Evolutionary conservation across 805 yeast species (phyloP).

Genomic region (Candida patagonica): DNA sequence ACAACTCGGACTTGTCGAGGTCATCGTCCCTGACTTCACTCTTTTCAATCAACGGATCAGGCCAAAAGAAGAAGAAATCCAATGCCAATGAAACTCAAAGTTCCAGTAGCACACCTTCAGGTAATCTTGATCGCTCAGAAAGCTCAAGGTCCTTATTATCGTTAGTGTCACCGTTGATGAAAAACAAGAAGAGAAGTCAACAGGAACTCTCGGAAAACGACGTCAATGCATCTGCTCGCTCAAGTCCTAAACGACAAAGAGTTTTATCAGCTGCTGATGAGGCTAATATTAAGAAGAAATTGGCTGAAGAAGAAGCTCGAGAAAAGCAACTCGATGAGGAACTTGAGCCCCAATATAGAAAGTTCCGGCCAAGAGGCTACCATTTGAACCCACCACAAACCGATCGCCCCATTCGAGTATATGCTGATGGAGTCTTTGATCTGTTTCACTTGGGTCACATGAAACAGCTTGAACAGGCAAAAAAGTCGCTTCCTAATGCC

Average conservation of each 20-base stretch:
- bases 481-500: conserved; percentile 80
- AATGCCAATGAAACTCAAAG: not conserved
- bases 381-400: conserved; percentile 72
- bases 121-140: not conserved
- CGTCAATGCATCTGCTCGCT: conserved; percentile 10
- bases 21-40: conserved; percentile 8
- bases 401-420: conserved; percentile 82
- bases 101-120: too few relatives aligned
- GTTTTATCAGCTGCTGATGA: not conserved
- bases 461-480: conserved; percentile 96
- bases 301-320: conserved; percentile 18
- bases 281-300: not conserved
- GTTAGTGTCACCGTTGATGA: conserved; percentile 1
- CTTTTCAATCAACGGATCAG: conserved; percentile 6
- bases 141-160: not conserved
- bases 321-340: conserved; percentile 56
- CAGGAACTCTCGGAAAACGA: conserved; percentile 15
- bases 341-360: conserved; percentile 61
- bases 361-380: conserved; percentile 73
- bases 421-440: conserved; percentile 98
- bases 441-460: conserved; percentile 94
- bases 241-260: conserved; percentile 1
- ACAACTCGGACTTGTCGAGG: too few relatives aligned
- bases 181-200: conserved; percentile 10
- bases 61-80: conserved; percentile 6